Percentiles rank a stretch among this genome's conserved stretches.
Evolutionary conservation across 768 basidiomycete genomes (phyloP).

Genomic region (Termitomyces sp.): DNA sequence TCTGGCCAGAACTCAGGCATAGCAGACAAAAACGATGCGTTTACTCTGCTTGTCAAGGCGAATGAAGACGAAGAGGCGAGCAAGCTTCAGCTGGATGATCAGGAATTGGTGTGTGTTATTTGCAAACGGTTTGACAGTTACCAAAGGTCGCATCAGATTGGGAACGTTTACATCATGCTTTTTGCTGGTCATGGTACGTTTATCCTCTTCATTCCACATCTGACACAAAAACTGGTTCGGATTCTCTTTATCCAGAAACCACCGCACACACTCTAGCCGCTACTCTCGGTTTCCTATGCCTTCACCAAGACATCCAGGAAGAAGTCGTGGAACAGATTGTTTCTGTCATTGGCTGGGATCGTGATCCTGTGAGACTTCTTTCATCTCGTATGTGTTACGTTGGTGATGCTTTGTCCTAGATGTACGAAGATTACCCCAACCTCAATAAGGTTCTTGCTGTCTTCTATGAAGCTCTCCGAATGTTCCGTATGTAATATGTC

Average conservation of each 20-base stretch:
- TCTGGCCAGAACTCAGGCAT: constrained; percentile 2
- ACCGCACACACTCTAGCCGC: constrained; percentile 39
- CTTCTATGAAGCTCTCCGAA: constrained; percentile 37
- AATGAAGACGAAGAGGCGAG: constrained; percentile 38
- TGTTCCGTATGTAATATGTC: constrained; percentile 35
- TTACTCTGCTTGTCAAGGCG: constrained; percentile 39
- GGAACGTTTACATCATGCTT: constrained; percentile 46
- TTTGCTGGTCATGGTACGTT: constrained; percentile 53
- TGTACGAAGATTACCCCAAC: constrained; percentile 33
- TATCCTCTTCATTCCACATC: neutral
- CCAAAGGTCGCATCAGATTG: constrained; percentile 29
- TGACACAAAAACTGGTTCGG: neutral
- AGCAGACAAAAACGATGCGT: constrained; percentile 24
- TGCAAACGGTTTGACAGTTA: neutral
- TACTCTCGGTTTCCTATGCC: constrained; percentile 36
- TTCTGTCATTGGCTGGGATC: constrained; percentile 25
- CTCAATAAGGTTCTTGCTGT: constrained; percentile 37
- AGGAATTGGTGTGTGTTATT: constrained; percentile 29
- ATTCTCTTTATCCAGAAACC: constrained; percentile 26
- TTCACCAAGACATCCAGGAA: constrained; percentile 37
- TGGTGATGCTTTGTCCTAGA: constrained; percentile 15
- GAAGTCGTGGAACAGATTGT: constrained; percentile 35
- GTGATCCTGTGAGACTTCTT: constrained; percentile 26
- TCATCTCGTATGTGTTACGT: neutral
- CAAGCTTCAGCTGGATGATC: constrained; percentile 34